A percentile compares a stretch with the other conserved stretches of the same genome.
Evolutionary conservation across 2,329 filamentous ascomycete genomes (phyloP).

Genomic region (Chaetothyriales sp.): DNA sequence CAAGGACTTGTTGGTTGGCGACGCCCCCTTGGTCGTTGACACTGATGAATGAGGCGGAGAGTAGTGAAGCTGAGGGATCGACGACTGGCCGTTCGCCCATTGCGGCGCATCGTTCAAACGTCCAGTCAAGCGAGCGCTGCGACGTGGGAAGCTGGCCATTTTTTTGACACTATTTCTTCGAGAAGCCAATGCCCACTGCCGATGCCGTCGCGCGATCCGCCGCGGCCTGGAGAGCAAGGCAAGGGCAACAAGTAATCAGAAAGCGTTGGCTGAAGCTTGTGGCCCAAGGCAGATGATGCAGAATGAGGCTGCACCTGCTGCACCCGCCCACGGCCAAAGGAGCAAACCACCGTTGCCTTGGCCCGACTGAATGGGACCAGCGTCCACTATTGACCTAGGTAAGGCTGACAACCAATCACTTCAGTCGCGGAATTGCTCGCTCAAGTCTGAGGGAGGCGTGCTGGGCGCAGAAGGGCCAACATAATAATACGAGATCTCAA

Average conservation of each 20-base stretch:
- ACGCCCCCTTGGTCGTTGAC: slow-evolving; percentile 16
- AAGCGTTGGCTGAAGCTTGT: background rate
- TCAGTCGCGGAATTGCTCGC: background rate
- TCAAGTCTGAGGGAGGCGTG: background rate
- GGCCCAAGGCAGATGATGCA: background rate
- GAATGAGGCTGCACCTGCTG: background rate
- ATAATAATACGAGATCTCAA: background rate
- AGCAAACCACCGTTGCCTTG: background rate
- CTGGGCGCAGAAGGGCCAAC: background rate
- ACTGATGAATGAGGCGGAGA: background rate
- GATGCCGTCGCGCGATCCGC: too few species aligned
- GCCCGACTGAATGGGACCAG: background rate
- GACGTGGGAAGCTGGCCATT: slow-evolving; percentile 6
- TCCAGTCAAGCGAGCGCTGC: slow-evolving; percentile 4
- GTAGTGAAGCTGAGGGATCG: background rate
- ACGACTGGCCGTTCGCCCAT: background rate
- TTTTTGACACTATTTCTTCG: background rate
- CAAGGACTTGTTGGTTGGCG: slow-evolving; percentile 14
- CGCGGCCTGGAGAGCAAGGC: too few species aligned
- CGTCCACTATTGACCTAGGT: background rate
- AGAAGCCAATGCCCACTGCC: background rate
- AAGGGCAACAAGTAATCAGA: background rate
- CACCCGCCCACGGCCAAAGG: too few species aligned
- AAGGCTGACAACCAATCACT: background rate
- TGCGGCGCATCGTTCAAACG: slow-evolving; percentile 1